Evolutionary conservation across 148 eudicot genomes (phyloP), one percentile per base, ranked within the genome.

Genomic region (Oxyria digyna): DNA sequence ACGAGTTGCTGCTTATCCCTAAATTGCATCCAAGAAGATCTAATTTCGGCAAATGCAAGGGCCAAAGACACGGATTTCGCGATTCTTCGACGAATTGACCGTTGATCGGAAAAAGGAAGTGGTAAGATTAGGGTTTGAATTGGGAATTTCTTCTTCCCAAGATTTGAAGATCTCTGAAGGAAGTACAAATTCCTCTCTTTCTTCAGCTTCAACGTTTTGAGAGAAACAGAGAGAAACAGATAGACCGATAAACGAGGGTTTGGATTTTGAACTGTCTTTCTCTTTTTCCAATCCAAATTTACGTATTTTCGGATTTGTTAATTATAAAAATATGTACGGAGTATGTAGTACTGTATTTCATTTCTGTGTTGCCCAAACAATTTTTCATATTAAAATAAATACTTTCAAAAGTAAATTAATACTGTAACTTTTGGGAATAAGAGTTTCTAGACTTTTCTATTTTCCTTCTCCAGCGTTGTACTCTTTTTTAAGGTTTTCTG

Each of bases 11-110:
- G 29, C 24, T 59, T 66, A 32, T 21, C 48, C 46, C 18, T 26
- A 67, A 31, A 67, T 66, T 38, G n/a, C 69, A 66, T 66, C 69
- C 38, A 50, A 21, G 26, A 8, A 50, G 21, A 45, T 17, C 50
- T 0, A 14, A 4, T 52, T 23, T 11, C 14, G 29, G 6, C 26
- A 55, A 31, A 27, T 59, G 7, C 41, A 3, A 3, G 38, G 35
- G 17, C 13, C 8, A 54, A 23, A 26, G 54, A 24, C 21, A 26
- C 1, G 9, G 35, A 57, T n/a, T 57, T 57, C 37, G 64, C 12
- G 33, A 55, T 12, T 55, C 33, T 27, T 1, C 37, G 35, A 31
- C 38, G 38, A 59, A 59, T 27, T 20, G 65, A 27, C 31, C 65
- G 65, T 9, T 59, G 65, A 59, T 59, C 65, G 65, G 65, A 15